These are phyloP conservation scores for Coniochaeta prunicola DNA, from an alignment of 2,329 filamentous ascomycete species.

Conservation along the genomic window DNA sequence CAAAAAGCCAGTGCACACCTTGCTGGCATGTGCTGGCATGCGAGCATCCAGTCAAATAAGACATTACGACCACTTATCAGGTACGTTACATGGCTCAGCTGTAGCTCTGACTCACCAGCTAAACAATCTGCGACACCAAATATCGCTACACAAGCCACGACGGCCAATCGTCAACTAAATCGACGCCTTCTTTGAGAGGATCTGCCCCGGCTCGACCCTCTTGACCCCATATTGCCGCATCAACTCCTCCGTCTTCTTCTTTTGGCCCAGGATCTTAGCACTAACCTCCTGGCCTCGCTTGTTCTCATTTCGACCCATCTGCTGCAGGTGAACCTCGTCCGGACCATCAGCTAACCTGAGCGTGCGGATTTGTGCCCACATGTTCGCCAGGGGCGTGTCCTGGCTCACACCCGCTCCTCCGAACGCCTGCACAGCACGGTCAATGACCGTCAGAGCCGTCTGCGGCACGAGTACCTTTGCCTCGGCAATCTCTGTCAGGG, in stretches of 20 bases:
- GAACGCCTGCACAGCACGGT: conserved; percentile 88
- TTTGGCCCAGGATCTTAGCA: conserved; percentile 57
- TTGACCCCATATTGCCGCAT: conserved; percentile 49
- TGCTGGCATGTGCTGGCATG: conserved; percentile 1
- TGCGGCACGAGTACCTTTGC: conserved; percentile 88
- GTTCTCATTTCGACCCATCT: conserved; percentile 77
- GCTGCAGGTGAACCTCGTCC: conserved; percentile 87
- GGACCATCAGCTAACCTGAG: conserved; percentile 86
- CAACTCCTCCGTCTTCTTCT: conserved; percentile 56
- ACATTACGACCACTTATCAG: neutral
- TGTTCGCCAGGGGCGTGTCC: conserved; percentile 82
- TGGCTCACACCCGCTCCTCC: conserved; percentile 88
- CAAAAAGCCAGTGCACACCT: neutral
- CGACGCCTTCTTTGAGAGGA: conserved; percentile 38
- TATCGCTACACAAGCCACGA: conserved; percentile 1
- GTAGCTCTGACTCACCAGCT: neutral
- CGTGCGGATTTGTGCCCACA: conserved; percentile 77
- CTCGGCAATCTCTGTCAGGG: conserved; percentile 87
- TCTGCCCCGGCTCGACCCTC: conserved; percentile 41
- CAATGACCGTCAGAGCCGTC: conserved; percentile 78
- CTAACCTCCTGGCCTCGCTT: conserved; percentile 56
- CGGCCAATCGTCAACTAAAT: conserved; percentile 26
- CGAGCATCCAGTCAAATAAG: neutral
- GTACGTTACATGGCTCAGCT: neutral
- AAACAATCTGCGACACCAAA: neutral